Conservation (phyloP, 768 basidiomycete genomes). For the Leccinum olivaceopallidum region DNA sequence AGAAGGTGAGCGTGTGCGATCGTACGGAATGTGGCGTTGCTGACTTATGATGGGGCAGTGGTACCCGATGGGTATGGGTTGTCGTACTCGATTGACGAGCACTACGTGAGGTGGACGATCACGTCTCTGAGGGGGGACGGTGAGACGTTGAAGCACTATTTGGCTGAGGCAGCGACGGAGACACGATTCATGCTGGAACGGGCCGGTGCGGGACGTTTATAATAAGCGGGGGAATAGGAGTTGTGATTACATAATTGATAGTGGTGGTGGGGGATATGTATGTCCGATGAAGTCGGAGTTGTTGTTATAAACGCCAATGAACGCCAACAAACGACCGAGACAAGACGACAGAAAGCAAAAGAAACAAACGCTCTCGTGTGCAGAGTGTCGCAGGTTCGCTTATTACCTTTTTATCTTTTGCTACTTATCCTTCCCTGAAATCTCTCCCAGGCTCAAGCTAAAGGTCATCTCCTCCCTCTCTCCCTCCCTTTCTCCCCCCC, state of each 20-base stretch:
- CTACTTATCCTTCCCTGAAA: neutral
- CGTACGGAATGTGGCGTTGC: neutral
- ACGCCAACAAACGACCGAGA: slow-evolving; percentile 45
- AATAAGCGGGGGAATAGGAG: slow-evolving; percentile 21
- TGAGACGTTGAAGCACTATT: slow-evolving; percentile 58
- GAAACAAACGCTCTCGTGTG: slow-evolving; percentile 56
- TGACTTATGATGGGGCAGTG: slow-evolving; percentile 46
- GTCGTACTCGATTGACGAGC: slow-evolving; percentile 84
- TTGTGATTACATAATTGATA: slow-evolving; percentile 29
- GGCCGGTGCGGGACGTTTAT: slow-evolving; percentile 51
- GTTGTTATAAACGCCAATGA: slow-evolving; percentile 18
- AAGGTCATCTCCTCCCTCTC: slow-evolving; percentile 40
- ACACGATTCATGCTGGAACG: slow-evolving; percentile 68
- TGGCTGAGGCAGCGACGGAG: slow-evolving; percentile 70
- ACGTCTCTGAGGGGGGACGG: slow-evolving; percentile 64
- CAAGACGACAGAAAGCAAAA: slow-evolving; percentile 34
- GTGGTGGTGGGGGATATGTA: slow-evolving; percentile 5
- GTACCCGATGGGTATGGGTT: slow-evolving; percentile 92
- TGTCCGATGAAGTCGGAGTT: slow-evolving; percentile 30
- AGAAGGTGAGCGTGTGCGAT: slow-evolving; percentile 56
- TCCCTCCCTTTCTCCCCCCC: slow-evolving; percentile 1
- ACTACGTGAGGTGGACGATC: slow-evolving; percentile 88
- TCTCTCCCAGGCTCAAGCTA: slow-evolving; percentile 45
- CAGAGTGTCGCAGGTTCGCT: slow-evolving; percentile 59
- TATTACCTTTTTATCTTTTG: neutral